These are phyloP conservation scores for Massarina eburnea DNA, from an alignment of 2,329 filamentous ascomycete genomes.

Conservation along the genomic window DNA sequence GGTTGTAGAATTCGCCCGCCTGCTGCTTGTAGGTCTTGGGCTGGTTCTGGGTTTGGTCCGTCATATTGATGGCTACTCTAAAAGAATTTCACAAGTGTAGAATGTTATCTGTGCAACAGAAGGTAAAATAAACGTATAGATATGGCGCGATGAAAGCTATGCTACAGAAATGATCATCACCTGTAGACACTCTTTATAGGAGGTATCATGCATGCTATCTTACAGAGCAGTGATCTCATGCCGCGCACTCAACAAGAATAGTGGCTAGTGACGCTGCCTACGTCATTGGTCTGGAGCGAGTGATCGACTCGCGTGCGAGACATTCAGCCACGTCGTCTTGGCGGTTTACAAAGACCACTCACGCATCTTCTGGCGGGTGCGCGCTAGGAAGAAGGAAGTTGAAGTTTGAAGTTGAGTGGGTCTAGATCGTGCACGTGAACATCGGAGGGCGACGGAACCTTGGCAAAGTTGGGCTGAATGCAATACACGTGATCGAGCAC, in stretches of 20 bases:
- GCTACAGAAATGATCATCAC: not conserved
- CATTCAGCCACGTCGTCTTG: not conserved
- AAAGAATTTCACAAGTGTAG: not conserved
- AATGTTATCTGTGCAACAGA: not conserved
- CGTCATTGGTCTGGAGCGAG: constrained; percentile 21
- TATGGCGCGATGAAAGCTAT: not conserved
- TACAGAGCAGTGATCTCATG: constrained; percentile 8
- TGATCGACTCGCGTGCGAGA: constrained; percentile 21
- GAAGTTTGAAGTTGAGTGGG: not conserved
- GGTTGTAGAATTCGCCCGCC: constrained; percentile 61
- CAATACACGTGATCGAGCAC: no score
- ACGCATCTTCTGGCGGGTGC: not conserved
- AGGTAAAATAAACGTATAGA: not conserved
- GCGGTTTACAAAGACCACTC: not conserved
- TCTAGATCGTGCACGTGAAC: no score
- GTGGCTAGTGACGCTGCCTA: constrained; percentile 15
- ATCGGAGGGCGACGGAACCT: no score
- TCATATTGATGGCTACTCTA: constrained; percentile 4
- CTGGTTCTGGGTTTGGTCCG: constrained; percentile 8
- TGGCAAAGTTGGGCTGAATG: no score
- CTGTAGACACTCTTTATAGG: not conserved
- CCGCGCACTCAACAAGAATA: constrained; percentile 2
- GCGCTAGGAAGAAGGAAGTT: constrained; percentile 1
- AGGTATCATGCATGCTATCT: not conserved
- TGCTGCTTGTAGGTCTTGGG: constrained; percentile 35